These are phyloP conservation scores for Aspergillus floridensis DNA, from an alignment of 2,329 filamentous ascomycete genomes.

Conservation along the genomic window DNA sequence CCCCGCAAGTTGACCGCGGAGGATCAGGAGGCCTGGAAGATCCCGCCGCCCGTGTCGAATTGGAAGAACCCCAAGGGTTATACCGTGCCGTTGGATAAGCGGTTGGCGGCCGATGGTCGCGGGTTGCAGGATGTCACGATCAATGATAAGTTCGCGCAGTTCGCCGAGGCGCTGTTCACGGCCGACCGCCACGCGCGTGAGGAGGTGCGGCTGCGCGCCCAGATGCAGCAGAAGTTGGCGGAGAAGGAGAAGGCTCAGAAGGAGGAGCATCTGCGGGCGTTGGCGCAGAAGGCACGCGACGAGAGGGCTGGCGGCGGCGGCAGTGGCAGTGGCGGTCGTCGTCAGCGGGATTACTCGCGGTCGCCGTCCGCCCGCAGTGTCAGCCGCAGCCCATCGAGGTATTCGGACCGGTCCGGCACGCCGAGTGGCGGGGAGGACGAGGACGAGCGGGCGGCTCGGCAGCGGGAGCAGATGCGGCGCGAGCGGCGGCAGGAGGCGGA, in stretches of 20 bases:
- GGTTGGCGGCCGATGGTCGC: conserved; percentile 87
- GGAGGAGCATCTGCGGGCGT: conserved; percentile 81
- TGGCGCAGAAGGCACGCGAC: conserved; percentile 89
- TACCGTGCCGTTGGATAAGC: conserved; percentile 92
- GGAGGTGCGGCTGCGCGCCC: conserved; percentile 84
- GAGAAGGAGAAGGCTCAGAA: conserved; percentile 96
- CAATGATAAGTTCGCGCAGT: conserved; percentile 97
- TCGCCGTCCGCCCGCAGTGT: conserved; percentile 45
- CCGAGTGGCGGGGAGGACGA: conserved; percentile 42
- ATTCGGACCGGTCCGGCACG: conserved; percentile 45
- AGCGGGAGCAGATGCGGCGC: conserved; percentile 72
- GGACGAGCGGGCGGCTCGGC: conserved; percentile 69
- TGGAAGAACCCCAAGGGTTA: conserved; percentile 99
- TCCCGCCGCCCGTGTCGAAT: conserved; percentile 85
- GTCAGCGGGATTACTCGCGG: conserved; percentile 47
- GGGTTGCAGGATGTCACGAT: conserved; percentile 91
- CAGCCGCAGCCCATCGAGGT: conserved; percentile 43
- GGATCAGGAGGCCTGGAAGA: conserved; percentile 96
- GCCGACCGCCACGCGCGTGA: conserved; percentile 93
- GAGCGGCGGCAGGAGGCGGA: conserved; percentile 81
- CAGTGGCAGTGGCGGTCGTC: background rate
- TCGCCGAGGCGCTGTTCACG: conserved; percentile 89
- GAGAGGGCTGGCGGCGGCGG: conserved; percentile 55
- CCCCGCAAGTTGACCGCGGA: conserved; percentile 93
- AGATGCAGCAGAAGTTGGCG: conserved; percentile 93